Evolutionary conservation across 106 monocot species (phyloP).

Genomic region (Acorus calamus): DNA sequence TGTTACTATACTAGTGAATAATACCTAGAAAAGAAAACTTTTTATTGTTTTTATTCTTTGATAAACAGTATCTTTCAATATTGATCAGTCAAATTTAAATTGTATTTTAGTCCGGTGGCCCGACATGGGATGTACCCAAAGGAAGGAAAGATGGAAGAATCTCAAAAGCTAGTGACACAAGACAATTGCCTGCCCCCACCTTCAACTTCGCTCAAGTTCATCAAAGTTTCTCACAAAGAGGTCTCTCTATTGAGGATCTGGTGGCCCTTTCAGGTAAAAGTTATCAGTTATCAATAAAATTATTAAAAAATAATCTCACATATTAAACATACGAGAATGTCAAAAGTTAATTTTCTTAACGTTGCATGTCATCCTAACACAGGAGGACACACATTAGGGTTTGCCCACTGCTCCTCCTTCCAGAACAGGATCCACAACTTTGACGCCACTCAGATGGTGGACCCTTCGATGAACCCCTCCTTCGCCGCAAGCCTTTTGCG

Average conservation of each 20-base stretch:
- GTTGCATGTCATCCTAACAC: neutral
- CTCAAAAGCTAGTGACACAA: constrained; percentile 65
- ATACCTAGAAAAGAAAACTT: too few species aligned
- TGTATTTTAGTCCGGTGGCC: constrained; percentile 58
- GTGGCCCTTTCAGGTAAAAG: constrained; percentile 69
- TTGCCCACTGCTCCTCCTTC: constrained; percentile 88
- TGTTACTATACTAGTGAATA: too few species aligned
- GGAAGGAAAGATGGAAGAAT: constrained; percentile 75
- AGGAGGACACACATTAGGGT: constrained; percentile 88
- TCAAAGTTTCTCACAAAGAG: constrained; percentile 64
- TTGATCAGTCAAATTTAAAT: too few species aligned
- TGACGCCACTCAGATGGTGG: constrained; percentile 32
- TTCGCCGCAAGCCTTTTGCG: constrained; percentile 50
- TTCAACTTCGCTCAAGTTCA: constrained; percentile 57
- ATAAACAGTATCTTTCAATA: too few species aligned
- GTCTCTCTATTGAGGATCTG: constrained; percentile 50
- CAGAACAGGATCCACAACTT: constrained; percentile 75
- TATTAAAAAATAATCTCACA: too few species aligned
- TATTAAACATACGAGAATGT: too few species aligned
- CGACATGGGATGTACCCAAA: constrained; percentile 68
- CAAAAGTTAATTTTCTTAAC: too few species aligned
- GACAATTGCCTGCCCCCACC: constrained; percentile 43
- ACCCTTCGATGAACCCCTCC: constrained; percentile 42
- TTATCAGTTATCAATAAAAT: neutral
- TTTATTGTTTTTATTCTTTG: too few species aligned